Base-by-base conservation (phyloP, 2,329 filamentous ascomycete genomes). In the Claviceps digitariae region DNA sequence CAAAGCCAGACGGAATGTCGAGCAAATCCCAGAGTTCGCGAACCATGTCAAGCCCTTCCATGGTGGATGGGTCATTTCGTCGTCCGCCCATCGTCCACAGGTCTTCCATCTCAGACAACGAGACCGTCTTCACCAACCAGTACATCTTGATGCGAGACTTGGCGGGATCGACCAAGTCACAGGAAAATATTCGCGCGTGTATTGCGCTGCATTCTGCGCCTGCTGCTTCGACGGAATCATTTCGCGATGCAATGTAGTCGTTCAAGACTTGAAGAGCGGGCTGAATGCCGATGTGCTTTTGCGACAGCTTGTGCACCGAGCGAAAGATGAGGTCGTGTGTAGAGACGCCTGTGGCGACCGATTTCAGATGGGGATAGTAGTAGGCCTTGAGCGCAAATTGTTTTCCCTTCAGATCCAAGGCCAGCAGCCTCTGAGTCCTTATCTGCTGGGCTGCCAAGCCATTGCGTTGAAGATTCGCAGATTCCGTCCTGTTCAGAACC, bases 81-180 rank as follows among this genome's bases (percentile, higher is more conserved):
- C 27, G 44, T 20, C 51, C 51, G 23, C 45, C 45, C 5, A 52
- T 8, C 31, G 45, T 52, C 51, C 51, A 52, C 17, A 52, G 21
- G 12, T 48, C 45, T 34, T 52, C 51, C 34, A 52, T 52, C 3
- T 36, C 44, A 34, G 51, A 23, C 45, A 52, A 23, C 4, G 44
- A 48, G 6, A 52, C 31, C n/a, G 8, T 48, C 31, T 21, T 23
- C 34, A 48, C 51, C 34, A 20, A 31, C 12, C 40, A 17, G 45
- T 52, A 52, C 10, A 52, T 43, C 51, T 52, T 52, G 21, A 52
- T 21, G 12, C 51, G 51, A 23, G 51, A 52, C 23, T 48, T 43
- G 34, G 23, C 13, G 2, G 51, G 44, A n/a, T 43, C 20, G 3
- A 48, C 5, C 36, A 52, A 17, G n/a, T 52, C 51, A 12, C 51